Conservation (phyloP, 306 rosid genomes). For the Pterocarpus macrocarpus region DNA sequence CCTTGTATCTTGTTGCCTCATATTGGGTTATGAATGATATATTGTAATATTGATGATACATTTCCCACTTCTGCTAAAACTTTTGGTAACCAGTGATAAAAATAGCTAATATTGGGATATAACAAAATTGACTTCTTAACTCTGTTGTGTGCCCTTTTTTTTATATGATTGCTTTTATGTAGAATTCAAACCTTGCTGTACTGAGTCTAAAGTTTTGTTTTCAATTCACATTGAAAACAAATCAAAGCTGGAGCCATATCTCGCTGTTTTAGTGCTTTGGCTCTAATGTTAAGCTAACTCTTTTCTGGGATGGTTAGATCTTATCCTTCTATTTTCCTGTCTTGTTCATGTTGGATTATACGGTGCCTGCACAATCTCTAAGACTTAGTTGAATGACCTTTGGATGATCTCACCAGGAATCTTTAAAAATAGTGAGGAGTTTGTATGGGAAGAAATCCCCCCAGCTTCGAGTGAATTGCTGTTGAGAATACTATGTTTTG, state of each 20-base stretch:
- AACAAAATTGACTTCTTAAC: slow-evolving; percentile 22
- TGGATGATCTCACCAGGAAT: slow-evolving; percentile 38
- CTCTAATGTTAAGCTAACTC: slow-evolving; percentile 16
- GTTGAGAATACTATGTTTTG: background rate
- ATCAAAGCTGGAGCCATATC: background rate
- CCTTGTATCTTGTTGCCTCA: slow-evolving; percentile 36
- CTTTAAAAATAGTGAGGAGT: slow-evolving; percentile 2
- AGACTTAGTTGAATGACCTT: background rate
- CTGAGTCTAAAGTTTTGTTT: slow-evolving; percentile 33
- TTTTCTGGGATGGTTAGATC: slow-evolving; percentile 3
- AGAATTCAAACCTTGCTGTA: slow-evolving; percentile 26
- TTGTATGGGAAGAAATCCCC: background rate
- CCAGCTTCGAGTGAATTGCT: background rate
- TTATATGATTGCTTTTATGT: slow-evolving; percentile 29
- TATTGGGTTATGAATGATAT: slow-evolving; percentile 32
- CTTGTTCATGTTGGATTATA: slow-evolving; percentile 17
- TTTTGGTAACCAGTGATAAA: slow-evolving; percentile 18
- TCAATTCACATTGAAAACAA: slow-evolving; percentile 22
- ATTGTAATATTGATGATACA: background rate
- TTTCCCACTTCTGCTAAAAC: slow-evolving; percentile 2
- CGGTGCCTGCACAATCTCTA: slow-evolving; percentile 13
- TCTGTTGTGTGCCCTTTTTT: slow-evolving; percentile 16
- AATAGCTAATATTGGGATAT: slow-evolving; percentile 29
- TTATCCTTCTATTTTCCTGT: slow-evolving; percentile 29
- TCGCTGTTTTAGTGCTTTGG: slow-evolving; percentile 21